These are phyloP conservation scores for Phytophthora constricta DNA, from an alignment of 352 stramenopile genomes.

Conservation along the genomic window DNA sequence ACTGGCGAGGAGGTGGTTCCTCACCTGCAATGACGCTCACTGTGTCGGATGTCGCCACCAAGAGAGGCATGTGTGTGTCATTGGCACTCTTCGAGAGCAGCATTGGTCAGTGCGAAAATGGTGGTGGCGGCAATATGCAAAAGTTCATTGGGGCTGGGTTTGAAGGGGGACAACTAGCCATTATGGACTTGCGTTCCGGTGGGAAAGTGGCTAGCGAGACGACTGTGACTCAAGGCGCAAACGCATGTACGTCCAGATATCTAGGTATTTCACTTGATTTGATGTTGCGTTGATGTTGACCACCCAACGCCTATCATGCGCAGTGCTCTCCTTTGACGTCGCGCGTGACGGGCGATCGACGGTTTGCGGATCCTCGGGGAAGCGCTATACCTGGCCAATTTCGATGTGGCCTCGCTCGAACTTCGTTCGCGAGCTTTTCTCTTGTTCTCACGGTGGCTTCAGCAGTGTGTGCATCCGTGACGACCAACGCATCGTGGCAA, in stretches of 20 bases:
- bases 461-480: conserved; percentile 66
- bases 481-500: conserved; percentile 83
- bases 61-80: conserved; percentile 61
- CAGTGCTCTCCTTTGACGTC: conserved; percentile 82
- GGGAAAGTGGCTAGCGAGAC: conserved; percentile 59
- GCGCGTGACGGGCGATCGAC: conserved; percentile 51
- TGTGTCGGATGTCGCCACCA: conserved; percentile 34
- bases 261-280: background rate
- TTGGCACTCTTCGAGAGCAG: conserved; percentile 45
- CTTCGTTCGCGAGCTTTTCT: conserved; percentile 60
- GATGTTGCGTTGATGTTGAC: background rate
- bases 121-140: conserved; percentile 22
- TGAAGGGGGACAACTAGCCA: conserved; percentile 73
- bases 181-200: conserved; percentile 65
- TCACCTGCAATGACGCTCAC: conserved; percentile 41
- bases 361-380: conserved; percentile 73
- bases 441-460: conserved; percentile 64
- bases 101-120: conserved; percentile 19
- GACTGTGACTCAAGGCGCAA: conserved; percentile 49
- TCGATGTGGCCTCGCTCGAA: conserved; percentile 51
- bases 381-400: conserved; percentile 50
- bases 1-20: conserved; percentile 38
- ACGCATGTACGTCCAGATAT: conserved; percentile 51
- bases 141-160: conserved; percentile 68
- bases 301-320: background rate